These are phyloP conservation scores for Sporothrix mexicana DNA, from an alignment of 2,329 filamentous ascomycete species.

Conservation along the genomic window DNA sequence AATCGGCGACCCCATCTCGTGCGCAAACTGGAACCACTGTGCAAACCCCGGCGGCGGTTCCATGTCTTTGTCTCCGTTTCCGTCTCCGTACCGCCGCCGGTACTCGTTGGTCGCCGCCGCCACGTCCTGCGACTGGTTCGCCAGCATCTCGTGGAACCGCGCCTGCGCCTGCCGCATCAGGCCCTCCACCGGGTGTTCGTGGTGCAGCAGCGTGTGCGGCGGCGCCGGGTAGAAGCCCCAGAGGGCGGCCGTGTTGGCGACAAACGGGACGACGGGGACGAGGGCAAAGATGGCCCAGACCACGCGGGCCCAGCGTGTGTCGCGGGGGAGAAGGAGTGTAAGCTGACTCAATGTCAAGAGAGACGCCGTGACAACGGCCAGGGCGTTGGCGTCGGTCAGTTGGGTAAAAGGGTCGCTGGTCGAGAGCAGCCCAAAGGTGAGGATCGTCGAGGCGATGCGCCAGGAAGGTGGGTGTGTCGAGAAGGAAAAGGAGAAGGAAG, in stretches of 20 bases:
- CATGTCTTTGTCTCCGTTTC: too few relatives aligned
- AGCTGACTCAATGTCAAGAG: background rate
- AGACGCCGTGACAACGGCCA: background rate
- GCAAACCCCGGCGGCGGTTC: conserved; percentile 56
- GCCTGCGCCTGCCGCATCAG: conserved; percentile 1
- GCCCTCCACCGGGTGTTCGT: conserved; percentile 22
- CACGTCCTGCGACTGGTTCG: conserved; percentile 37
- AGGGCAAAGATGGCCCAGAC: conserved; percentile 27
- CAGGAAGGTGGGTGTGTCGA: conserved; percentile 20
- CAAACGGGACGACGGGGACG: conserved; percentile 1
- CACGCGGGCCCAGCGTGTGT: background rate
- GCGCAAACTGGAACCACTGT: conserved; percentile 46
- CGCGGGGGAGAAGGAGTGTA: background rate
- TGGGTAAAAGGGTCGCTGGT: conserved; percentile 13
- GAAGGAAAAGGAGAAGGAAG: conserved; percentile 40
- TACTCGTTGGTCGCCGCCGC: conserved; percentile 51
- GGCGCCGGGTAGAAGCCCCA: background rate
- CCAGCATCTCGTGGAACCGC: background rate
- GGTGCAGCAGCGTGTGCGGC: background rate
- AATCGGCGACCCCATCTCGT: conserved; percentile 28
- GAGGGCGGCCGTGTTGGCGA: background rate
- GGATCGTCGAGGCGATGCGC: conserved; percentile 22
- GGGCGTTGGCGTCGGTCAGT: background rate
- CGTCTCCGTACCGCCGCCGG: conserved; percentile 49
- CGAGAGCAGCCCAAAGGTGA: conserved; percentile 25